Percentiles rank a stretch among this genome's conserved stretches.
Evolutionary conservation across 1,139 yeast species (phyloP).

Genomic region (Dujonia santamariae): DNA sequence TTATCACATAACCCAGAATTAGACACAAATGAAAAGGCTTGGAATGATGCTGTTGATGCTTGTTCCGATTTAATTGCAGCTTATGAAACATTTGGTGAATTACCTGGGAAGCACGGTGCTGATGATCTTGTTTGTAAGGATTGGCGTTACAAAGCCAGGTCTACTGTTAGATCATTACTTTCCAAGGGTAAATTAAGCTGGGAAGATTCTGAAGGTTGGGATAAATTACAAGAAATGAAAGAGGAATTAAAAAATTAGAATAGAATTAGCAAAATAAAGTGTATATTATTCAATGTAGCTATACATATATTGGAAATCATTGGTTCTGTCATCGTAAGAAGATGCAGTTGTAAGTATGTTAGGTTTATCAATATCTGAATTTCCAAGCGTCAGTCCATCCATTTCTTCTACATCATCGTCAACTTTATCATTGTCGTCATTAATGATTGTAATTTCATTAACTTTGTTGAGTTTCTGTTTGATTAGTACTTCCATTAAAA

Average conservation of each 20-base stretch:
- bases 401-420: neutral
- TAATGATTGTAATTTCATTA: neutral
- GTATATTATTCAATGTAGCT: neutral
- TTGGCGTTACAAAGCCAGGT: slow-evolving; percentile 84
- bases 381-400: no score
- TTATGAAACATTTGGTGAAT: slow-evolving; percentile 80
- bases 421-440: neutral
- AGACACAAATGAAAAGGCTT: slow-evolving; percentile 56
- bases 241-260: slow-evolving; percentile 26
- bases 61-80: slow-evolving; percentile 83
- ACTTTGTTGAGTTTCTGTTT: no score
- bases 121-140: slow-evolving; percentile 85
- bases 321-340: slow-evolving; percentile 1
- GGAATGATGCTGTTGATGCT: slow-evolving; percentile 81
- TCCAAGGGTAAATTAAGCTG: slow-evolving; percentile 77
- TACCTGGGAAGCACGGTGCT: slow-evolving; percentile 81
- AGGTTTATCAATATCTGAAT: no score
- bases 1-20: slow-evolving; percentile 63
- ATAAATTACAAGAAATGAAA: slow-evolving; percentile 54
- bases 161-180: slow-evolving; percentile 69
- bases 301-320: neutral
- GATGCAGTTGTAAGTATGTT: no score
- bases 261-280: neutral
- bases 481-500: no score
- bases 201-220: slow-evolving; percentile 84